A percentile compares a stretch with the other conserved stretches of the same genome.
Conservation (phyloP, 441 rosid genomes). For the Arabidopsis lyrata region DNA sequence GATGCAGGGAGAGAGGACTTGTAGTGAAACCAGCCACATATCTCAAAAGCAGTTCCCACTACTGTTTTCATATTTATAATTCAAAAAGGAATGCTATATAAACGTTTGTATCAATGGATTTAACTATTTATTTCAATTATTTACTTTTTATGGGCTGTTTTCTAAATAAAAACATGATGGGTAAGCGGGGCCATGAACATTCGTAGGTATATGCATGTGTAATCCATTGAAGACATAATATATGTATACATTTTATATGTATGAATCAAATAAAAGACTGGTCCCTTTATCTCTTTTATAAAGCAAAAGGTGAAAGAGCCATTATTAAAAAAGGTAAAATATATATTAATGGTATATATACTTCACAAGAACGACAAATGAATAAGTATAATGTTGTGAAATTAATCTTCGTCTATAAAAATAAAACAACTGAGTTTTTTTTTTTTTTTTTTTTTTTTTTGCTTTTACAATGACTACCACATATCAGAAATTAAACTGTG, state of each 20-base stretch:
- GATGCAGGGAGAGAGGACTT: conserved; percentile 49
- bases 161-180: conserved; percentile 39
- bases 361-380: conserved; percentile 33
- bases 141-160: conserved; percentile 44
- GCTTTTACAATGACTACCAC: not conserved
- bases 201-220: conserved; percentile 44
- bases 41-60: conserved; percentile 82
- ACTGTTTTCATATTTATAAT: conserved; percentile 2
- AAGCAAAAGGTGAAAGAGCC: conserved; percentile 41
- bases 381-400: conserved; percentile 30
- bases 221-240: conserved; percentile 36
- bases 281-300: conserved; percentile 42
- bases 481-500: not conserved
- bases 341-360: conserved; percentile 37
- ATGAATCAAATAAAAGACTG: conserved; percentile 36
- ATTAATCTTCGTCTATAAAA: conserved; percentile 2
- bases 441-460: not conserved
- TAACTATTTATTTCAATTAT: conserved; percentile 33
- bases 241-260: conserved; percentile 11
- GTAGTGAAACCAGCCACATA: conserved; percentile 52
- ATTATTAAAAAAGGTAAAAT: conserved; percentile 16
- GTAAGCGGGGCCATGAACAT: conserved; percentile 48
- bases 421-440: not conserved
- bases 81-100: conserved; percentile 42
- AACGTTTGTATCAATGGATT: conserved; percentile 39